Evolutionary conservation across 331 rosid species (phyloP).

Genomic region (Arachis monticola): DNA sequence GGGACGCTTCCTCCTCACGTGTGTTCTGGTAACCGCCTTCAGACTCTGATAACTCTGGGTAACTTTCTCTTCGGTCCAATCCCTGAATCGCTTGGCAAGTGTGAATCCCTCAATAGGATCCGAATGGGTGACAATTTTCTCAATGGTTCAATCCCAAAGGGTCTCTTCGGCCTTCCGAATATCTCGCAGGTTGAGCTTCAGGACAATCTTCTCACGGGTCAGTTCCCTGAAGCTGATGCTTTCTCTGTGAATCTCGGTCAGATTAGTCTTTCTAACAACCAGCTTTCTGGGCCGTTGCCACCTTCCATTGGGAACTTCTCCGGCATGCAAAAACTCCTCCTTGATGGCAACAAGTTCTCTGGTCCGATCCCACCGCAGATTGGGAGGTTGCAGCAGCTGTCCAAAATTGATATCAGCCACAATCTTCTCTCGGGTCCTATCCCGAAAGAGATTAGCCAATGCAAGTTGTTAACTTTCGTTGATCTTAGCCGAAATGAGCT

Average conservation of each 20-base stretch:
- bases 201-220: slow-evolving; percentile 66
- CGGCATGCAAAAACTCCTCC: slow-evolving; percentile 86
- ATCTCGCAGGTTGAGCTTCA: slow-evolving; percentile 85
- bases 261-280: slow-evolving; percentile 80
- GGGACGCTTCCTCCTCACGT: slow-evolving; percentile 78
- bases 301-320: slow-evolving; percentile 81
- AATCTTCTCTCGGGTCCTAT: slow-evolving; percentile 73
- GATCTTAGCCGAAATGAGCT: slow-evolving; percentile 93
- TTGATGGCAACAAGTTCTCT: slow-evolving; percentile 78
- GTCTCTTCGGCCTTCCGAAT: slow-evolving; percentile 72
- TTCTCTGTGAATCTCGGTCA: slow-evolving; percentile 72
- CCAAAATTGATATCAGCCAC: slow-evolving; percentile 82
- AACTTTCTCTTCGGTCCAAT: slow-evolving; percentile 85
- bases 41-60: slow-evolving; percentile 68
- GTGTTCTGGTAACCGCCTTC: slow-evolving; percentile 74
- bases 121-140: slow-evolving; percentile 87
- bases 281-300: slow-evolving; percentile 76
- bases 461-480: slow-evolving; percentile 82
- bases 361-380: slow-evolving; percentile 80
- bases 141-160: slow-evolving; percentile 85
- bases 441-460: slow-evolving; percentile 70
- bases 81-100: slow-evolving; percentile 79
- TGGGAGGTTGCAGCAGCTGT: slow-evolving; percentile 83
- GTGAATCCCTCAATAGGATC: slow-evolving; percentile 70
- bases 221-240: slow-evolving; percentile 58